Base-by-base conservation (phyloP, 2,329 filamentous ascomycete species). In the Xylariaceae sp. region DNA sequence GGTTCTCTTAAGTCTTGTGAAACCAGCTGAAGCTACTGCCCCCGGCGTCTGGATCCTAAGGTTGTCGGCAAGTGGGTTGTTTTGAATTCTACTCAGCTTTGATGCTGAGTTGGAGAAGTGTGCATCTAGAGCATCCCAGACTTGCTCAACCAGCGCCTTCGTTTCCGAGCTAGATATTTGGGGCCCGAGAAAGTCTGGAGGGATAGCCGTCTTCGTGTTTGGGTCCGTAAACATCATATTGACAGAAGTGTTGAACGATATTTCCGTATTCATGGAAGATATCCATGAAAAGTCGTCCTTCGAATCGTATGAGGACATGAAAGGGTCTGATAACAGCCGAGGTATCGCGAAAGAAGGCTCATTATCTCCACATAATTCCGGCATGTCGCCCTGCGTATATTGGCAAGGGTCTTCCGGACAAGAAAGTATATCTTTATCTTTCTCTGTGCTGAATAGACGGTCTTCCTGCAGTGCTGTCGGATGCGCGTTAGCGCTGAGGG, bases 61-160 rank as follows among this genome's bases (percentile, higher is more conserved):
- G 45, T 75, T 73, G 8, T 69, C 64, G 21, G 75, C 78, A 8
- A 84, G 67, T 14, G 71, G 62, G 51, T 81, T 84, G 21, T 74
- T 71, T 12, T 65, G 63, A 23, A 79, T 58, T 21, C 72, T 63
- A 14, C 70, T 67, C 9, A 83, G 69, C 60, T 80, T 83, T 28
- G 69, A 54, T 57, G 76, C 66, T 0, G 82, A 83, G 1, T 71
- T 75, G 6, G 72, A 66, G 26, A 83, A 69, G 51, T 83, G 81
- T 58, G 78, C 71, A 31, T 77, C 70, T 21, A 85, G 67, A 4
- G 77, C 67, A 47, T 79, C 76, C 76, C 77, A 82, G 3, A 75
- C 74, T 6, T 76, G 73, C 4, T 64, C 68, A n/a, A 82, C 72
- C 3, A 84, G 67, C 2, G 74, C 68, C 61, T 73, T 72, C 16